Conservation (phyloP, 2,329 filamentous ascomycete species). For the Ophiocordyceps camponoti-floridani region DNA sequence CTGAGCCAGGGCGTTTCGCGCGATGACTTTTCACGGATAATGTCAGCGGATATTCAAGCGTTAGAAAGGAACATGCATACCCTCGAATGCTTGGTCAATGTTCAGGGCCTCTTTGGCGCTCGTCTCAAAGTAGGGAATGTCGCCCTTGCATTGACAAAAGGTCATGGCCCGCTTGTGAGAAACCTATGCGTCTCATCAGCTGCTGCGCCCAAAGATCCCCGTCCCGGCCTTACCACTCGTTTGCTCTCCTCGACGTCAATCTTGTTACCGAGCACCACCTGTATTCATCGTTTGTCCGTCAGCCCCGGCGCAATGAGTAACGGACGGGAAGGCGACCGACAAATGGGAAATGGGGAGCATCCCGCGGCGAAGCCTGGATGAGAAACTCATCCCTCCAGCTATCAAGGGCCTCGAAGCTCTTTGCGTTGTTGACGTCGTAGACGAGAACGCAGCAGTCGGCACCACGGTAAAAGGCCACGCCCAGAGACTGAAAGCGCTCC, state of each 20-base stretch:
- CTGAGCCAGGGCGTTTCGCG: conserved; percentile 83
- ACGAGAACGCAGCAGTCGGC: conserved; percentile 97
- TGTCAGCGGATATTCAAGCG: not conserved
- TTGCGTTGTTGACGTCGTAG: conserved; percentile 97
- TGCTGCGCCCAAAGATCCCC: too few species aligned
- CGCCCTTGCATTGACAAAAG: conserved; percentile 93
- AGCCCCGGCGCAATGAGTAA: not conserved
- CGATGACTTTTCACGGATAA: conserved; percentile 50
- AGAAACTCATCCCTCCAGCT: conserved; percentile 98
- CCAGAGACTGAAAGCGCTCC: conserved; percentile 91
- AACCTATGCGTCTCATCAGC: conserved; percentile 34
- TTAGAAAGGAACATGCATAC: conserved; percentile 18
- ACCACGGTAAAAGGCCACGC: conserved; percentile 92
- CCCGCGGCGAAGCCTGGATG: conserved; percentile 89
- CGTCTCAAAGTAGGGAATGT: conserved; percentile 97
- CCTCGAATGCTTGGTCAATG: conserved; percentile 67
- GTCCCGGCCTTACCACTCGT: conserved; percentile 53
- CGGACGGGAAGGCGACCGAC: conserved; percentile 32
- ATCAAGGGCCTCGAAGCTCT: conserved; percentile 96
- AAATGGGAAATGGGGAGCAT: conserved; percentile 95
- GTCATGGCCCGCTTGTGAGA: conserved; percentile 92
- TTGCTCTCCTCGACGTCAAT: conserved; percentile 98
- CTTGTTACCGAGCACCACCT: conserved; percentile 97
- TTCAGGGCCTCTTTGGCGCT: conserved; percentile 98
- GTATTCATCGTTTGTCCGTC: conserved; percentile 5